Conservation (phyloP, 2,329 filamentous ascomycete genomes). For the Sporothrix dimorphospora region DNA sequence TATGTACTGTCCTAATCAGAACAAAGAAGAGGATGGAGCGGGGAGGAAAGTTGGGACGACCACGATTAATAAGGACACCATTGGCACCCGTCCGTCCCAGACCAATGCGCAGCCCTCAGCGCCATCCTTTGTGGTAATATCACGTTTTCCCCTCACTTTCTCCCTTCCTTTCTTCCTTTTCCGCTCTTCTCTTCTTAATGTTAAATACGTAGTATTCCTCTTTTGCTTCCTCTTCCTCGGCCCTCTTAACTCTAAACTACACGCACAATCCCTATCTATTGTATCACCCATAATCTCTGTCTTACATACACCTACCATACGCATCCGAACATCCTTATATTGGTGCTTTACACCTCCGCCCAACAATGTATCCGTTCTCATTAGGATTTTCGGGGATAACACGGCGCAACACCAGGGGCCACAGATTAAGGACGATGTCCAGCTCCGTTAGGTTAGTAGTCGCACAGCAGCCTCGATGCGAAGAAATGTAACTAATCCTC, state of each 20-base stretch:
- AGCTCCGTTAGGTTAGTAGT: slow-evolving; percentile 6
- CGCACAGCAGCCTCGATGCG: not conserved
- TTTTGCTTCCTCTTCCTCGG: not conserved
- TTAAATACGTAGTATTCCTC: not conserved
- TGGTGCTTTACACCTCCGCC: not conserved
- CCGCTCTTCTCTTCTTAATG: not conserved
- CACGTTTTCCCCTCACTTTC: not conserved
- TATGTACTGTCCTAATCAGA: not conserved
- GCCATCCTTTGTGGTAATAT: slow-evolving; percentile 2
- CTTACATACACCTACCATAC: not conserved
- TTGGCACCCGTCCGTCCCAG: not conserved
- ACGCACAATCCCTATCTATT: not conserved
- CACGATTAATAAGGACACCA: not conserved
- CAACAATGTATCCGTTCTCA: not conserved
- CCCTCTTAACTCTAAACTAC: not conserved
- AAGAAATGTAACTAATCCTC: not conserved
- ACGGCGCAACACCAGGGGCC: not conserved
- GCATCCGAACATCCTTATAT: not conserved
- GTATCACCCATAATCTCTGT: not conserved
- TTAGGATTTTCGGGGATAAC: not conserved
- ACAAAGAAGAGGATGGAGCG: not conserved
- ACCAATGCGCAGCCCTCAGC: not conserved
- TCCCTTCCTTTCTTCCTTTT: not conserved
- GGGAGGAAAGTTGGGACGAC: not conserved
- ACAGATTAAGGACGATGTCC: not conserved